These are phyloP conservation scores for Beauveria asiatica DNA, from an alignment of 2,329 filamentous ascomycete genomes.

Conservation along the genomic window DNA sequence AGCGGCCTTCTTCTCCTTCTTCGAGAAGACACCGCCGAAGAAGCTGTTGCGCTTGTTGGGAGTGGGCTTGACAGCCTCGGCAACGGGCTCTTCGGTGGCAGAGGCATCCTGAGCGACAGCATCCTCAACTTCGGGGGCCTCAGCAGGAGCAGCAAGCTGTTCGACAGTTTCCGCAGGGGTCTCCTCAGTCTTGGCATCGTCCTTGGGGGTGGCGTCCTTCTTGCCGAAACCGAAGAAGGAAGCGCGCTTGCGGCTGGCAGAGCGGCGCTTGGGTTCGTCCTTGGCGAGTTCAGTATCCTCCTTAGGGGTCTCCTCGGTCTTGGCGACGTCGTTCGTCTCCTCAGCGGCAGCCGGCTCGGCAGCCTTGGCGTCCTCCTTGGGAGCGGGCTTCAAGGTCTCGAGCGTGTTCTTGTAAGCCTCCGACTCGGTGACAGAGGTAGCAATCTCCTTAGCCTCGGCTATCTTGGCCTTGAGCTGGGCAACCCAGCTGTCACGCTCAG, in stretches of 20 bases:
- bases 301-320: conserved; percentile 31
- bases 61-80: conserved; percentile 39
- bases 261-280: conserved; percentile 52
- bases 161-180: conserved; percentile 24
- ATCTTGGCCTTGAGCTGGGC: conserved; percentile 73
- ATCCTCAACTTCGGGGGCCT: conserved; percentile 25
- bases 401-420: conserved; percentile 85
- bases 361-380: conserved; percentile 28
- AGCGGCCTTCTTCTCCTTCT: conserved; percentile 52
- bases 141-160: conserved; percentile 23
- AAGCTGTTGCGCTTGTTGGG: conserved; percentile 49
- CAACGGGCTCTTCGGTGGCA: conserved; percentile 26
- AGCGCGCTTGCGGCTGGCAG: conserved; percentile 55
- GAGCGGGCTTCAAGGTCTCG: conserved; percentile 54
- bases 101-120: conserved; percentile 23
- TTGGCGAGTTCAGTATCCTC: conserved; percentile 28
- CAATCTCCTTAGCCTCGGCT: conserved; percentile 75
- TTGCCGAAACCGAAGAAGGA: conserved; percentile 57
- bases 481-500: conserved; percentile 91
- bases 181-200: conserved; percentile 26
- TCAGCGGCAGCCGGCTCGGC: conserved; percentile 22
- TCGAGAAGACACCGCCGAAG: conserved; percentile 42
- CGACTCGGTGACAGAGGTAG: conserved; percentile 62
- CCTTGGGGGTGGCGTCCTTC: conserved; percentile 41
- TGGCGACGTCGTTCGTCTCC: conserved; percentile 47